Evolutionary conservation across 2,329 filamentous ascomycete species (phyloP).

Genomic region (Arthrobotrys pseudoclavata): DNA sequence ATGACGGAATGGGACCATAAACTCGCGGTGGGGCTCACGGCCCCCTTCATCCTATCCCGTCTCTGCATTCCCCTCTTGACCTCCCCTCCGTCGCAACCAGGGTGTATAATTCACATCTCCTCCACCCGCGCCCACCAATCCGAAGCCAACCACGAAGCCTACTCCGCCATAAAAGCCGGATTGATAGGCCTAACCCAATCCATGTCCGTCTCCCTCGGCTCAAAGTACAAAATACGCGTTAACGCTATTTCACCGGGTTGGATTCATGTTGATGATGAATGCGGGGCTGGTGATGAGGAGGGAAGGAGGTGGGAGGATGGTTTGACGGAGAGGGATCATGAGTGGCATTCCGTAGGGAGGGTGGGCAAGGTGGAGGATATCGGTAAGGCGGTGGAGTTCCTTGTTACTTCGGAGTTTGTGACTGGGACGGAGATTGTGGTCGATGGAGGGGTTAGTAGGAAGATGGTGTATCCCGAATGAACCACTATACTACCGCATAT

Average conservation of each 20-base stretch:
- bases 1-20: constrained; percentile 52
- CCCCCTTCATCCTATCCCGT: constrained; percentile 36
- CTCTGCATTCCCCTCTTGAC: constrained; percentile 44
- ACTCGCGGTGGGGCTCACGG: constrained; percentile 40
- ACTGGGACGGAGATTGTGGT: constrained; percentile 40
- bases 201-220: constrained; percentile 68
- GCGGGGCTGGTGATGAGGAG: constrained; percentile 57
- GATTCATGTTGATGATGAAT: constrained; percentile 69
- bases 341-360: constrained; percentile 70
- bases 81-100: constrained; percentile 22
- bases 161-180: constrained; percentile 70
- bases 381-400: constrained; percentile 44
- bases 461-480: constrained; percentile 50
- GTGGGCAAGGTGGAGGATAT: constrained; percentile 71
- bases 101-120: constrained; percentile 69
- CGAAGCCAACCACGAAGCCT: constrained; percentile 70
- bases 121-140: constrained; percentile 70
- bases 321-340: constrained; percentile 67
- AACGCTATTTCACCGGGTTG: constrained; percentile 66
- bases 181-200: constrained; percentile 69
- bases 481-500: too few species aligned
- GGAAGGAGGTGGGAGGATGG: constrained; percentile 68
- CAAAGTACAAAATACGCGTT: constrained; percentile 63
- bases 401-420: constrained; percentile 33
- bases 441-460: constrained; percentile 45